Percentiles rank a stretch among this genome's conserved stretches.
phyloP scores from a whole-genome alignment of 768 basidiomycete species.

The Brasilioporus rufonigricans region DNA sequence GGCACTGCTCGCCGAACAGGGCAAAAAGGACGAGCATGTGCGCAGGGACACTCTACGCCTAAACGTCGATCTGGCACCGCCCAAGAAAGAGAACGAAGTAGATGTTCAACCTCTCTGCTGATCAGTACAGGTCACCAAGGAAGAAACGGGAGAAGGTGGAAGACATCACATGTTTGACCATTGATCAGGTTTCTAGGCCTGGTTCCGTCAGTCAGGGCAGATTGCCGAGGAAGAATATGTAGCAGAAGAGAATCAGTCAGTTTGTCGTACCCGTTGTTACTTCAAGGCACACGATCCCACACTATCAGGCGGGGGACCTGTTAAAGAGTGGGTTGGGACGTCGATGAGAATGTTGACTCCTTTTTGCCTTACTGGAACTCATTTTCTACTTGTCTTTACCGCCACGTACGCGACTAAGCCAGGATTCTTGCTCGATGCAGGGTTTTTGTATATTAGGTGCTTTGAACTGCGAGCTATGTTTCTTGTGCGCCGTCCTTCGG shows the following conservation, averaged over 20 bases:
- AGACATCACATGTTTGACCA: neutral
- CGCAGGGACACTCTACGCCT: neutral
- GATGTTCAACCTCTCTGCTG: neutral
- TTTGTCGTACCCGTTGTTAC: too few relatives aligned
- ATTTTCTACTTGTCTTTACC: too few relatives aligned
- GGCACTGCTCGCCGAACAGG: neutral
- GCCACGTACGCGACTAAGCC: too few relatives aligned
- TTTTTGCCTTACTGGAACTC: too few relatives aligned
- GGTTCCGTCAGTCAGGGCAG: neutral
- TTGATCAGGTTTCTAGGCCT: neutral
- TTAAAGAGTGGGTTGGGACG: too few relatives aligned
- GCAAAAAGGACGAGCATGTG: neutral
- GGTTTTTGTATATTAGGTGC: too few relatives aligned
- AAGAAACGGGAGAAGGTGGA: neutral
- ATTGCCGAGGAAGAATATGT: neutral
- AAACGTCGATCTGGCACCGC: neutral
- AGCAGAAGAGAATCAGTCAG: neutral
- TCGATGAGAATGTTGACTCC: too few relatives aligned
- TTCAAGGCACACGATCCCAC: too few relatives aligned
- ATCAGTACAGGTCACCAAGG: neutral
- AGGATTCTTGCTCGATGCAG: too few relatives aligned
- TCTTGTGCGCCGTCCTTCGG: too few relatives aligned
- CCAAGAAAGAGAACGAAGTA: neutral
- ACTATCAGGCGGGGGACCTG: too few relatives aligned
- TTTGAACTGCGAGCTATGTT: too few relatives aligned